Conservation (phyloP, 2,329 filamentous ascomycete species). For the Venturia nashicola region DNA sequence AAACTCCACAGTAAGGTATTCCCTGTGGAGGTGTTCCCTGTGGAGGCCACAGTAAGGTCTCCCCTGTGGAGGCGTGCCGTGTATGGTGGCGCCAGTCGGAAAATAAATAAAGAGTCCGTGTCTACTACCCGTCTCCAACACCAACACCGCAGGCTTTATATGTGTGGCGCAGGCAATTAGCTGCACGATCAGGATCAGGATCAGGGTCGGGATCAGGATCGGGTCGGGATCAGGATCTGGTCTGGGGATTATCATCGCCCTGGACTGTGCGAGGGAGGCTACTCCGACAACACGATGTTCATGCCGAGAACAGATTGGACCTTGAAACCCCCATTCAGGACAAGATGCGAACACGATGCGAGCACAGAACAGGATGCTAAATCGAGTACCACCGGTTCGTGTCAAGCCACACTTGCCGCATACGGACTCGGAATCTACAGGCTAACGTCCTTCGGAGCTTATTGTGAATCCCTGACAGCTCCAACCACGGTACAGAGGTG, state of each 20-base stretch:
- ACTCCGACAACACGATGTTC: not conserved
- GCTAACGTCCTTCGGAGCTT: slow-evolving; percentile 1
- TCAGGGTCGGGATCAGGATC: not conserved
- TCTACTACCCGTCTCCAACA: not conserved
- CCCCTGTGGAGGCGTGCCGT: not conserved
- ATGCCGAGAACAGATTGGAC: not conserved
- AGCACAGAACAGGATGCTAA: not conserved
- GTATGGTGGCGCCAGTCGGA: not conserved
- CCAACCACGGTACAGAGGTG: not conserved
- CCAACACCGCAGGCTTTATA: not conserved
- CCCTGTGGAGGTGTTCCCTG: too few relatives aligned
- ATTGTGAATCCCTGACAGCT: slow-evolving; percentile 1
- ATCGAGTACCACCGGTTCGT: not conserved
- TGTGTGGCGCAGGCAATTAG: not conserved
- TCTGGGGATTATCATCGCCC: too few relatives aligned
- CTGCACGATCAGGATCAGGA: not conserved
- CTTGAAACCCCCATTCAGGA: not conserved
- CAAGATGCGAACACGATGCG: not conserved
- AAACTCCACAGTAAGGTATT: not conserved
- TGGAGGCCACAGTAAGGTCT: too few relatives aligned
- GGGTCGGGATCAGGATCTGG: not conserved
- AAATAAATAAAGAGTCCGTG: slow-evolving; percentile 1
- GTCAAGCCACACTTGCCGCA: not conserved
- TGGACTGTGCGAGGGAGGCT: not conserved
- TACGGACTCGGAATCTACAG: not conserved